Conservation (phyloP, 2,329 filamentous ascomycete genomes). For the Colletotrichum tamarilloi region DNA sequence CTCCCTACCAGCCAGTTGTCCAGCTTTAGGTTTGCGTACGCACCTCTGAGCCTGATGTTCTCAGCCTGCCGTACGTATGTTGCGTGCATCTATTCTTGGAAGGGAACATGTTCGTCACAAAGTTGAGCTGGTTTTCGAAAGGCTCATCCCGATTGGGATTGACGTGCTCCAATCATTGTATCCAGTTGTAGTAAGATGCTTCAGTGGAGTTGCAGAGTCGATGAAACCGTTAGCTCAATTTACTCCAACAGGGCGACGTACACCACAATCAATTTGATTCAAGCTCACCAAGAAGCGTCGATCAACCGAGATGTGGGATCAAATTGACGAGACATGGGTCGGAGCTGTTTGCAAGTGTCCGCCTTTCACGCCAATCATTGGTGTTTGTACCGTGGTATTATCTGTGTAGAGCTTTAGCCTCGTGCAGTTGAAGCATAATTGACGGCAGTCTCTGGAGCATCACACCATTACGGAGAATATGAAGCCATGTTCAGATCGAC, state of each 20-base stretch:
- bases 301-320: slow-evolving; percentile 23
- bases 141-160: background rate
- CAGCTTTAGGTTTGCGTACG: no score
- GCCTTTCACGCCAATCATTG: background rate
- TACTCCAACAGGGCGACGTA: slow-evolving; percentile 15
- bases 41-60: no score
- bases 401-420: background rate
- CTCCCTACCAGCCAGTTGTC: background rate
- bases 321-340: background rate
- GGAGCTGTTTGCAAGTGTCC: background rate
- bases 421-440: slow-evolving; percentile 24
- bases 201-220: slow-evolving; percentile 2
- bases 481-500: slow-evolving; percentile 4
- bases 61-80: background rate
- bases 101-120: slow-evolving; percentile 21
- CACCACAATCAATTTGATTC: slow-evolving; percentile 27
- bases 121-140: background rate
- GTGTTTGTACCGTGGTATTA: background rate
- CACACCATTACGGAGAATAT: slow-evolving; percentile 8
- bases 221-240: slow-evolving; percentile 25
- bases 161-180: background rate
- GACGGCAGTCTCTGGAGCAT: background rate
- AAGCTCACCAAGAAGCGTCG: slow-evolving; percentile 3
- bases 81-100: slow-evolving; percentile 19
- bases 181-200: background rate